Conservation (phyloP, 805 yeast genomes). For the Candida jianshihensis region DNA sequence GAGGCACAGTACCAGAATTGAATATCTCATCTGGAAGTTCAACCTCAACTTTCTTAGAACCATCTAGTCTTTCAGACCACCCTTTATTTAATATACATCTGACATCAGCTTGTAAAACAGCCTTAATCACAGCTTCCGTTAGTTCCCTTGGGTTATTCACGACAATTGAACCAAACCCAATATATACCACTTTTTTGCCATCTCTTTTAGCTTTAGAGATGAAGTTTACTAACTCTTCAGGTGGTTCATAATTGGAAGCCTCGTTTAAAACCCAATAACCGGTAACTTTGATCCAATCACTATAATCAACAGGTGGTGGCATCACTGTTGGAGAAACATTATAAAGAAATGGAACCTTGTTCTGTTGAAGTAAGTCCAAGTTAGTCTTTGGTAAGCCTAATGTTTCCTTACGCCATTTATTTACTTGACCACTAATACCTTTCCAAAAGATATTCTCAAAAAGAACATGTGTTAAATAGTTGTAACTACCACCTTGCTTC, state of each 20-base stretch:
- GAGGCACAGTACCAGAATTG: constrained; percentile 72
- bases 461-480: constrained; percentile 85
- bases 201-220: constrained; percentile 53
- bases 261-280: constrained; percentile 94
- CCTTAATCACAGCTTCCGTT: constrained; percentile 71
- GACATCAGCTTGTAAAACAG: constrained; percentile 75
- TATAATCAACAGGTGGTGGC: constrained; percentile 89
- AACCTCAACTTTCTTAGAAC: constrained; percentile 29
- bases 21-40: constrained; percentile 59
- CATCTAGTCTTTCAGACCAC: constrained; percentile 74
- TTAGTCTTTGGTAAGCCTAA: constrained; percentile 63
- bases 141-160: constrained; percentile 75
- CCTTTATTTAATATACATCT: constrained; percentile 87
- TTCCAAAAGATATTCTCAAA: constrained; percentile 93
- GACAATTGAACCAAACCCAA: constrained; percentile 95
- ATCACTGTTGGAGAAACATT: constrained; percentile 83
- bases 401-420: constrained; percentile 73
- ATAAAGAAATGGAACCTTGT: constrained; percentile 80
- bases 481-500: constrained; percentile 87
- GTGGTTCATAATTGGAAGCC: constrained; percentile 50
- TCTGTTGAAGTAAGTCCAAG: constrained; percentile 63
- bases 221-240: constrained; percentile 48
- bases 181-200: constrained; percentile 70
- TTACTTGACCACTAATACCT: constrained; percentile 82
- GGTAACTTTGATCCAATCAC: constrained; percentile 92